phyloP scores from a whole-genome alignment of 495 filamentous ascomycete genomes.

The Hapsidospora chrysogenum region DNA sequence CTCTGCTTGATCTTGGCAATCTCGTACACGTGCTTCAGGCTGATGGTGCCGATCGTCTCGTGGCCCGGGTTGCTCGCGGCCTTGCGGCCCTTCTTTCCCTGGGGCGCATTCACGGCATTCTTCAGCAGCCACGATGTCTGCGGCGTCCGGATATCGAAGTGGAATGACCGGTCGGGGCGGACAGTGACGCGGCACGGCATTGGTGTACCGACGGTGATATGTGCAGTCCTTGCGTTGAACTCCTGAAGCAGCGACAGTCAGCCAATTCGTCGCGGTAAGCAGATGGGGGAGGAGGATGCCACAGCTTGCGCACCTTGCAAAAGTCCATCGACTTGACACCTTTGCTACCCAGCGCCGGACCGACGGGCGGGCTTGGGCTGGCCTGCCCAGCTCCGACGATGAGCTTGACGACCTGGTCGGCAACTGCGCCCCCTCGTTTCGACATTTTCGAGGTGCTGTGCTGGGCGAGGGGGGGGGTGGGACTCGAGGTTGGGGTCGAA shows the following conservation, averaged over 20 bases:
- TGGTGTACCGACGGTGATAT: slow-evolving; percentile 69
- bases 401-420: slow-evolving; percentile 85
- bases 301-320: slow-evolving; percentile 58
- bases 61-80: slow-evolving; percentile 66
- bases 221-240: slow-evolving; percentile 88
- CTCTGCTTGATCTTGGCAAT: slow-evolving; percentile 92
- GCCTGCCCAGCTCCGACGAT: slow-evolving; percentile 97
- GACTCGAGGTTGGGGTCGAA: neutral
- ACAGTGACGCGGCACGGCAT: slow-evolving; percentile 84
- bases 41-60: slow-evolving; percentile 64
- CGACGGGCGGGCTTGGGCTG: slow-evolving; percentile 89
- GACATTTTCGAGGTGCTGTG: slow-evolving; percentile 44
- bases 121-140: slow-evolving; percentile 78
- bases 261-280: too few species aligned
- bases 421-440: slow-evolving; percentile 43
- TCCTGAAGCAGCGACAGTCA: slow-evolving; percentile 38
- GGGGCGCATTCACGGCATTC: slow-evolving; percentile 57
- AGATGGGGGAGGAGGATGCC: too few species aligned
- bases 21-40: slow-evolving; percentile 93
- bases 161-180: slow-evolving; percentile 82
- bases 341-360: slow-evolving; percentile 91
- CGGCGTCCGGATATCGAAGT: slow-evolving; percentile 85
- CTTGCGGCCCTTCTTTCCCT: slow-evolving; percentile 57
- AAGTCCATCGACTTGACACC: slow-evolving; percentile 99
- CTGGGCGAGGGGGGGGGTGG: neutral